These are phyloP conservation scores for Zygoascus hellenicus DNA, from an alignment of 1,139 yeast genomes.

Conservation along the genomic window DNA sequence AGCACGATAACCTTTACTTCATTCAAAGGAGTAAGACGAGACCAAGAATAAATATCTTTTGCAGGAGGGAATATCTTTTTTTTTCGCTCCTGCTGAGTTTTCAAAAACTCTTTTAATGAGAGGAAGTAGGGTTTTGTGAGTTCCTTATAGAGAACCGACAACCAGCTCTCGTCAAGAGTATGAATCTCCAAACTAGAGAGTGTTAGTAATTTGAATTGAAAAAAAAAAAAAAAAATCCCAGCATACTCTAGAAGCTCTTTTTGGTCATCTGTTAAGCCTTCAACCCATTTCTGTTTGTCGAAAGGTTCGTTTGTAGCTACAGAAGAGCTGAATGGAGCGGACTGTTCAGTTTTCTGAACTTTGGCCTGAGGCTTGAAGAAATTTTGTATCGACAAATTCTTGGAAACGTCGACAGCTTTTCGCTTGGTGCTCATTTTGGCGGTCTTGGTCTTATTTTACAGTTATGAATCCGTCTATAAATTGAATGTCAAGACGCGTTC, in stretches of 20 bases:
- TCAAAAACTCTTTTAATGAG: conserved; percentile 58
- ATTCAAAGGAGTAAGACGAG: conserved; percentile 73
- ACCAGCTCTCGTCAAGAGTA: conserved; percentile 74
- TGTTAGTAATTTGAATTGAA: conserved; percentile 7
- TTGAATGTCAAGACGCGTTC: too few relatives aligned
- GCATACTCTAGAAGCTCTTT: conserved; percentile 43
- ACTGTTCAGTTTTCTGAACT: conserved; percentile 8
- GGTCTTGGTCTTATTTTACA: not conserved
- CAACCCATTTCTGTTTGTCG: conserved; percentile 51
- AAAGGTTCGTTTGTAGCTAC: conserved; percentile 27
- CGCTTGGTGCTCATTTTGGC: conserved; percentile 12
- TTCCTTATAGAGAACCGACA: conserved; percentile 59
- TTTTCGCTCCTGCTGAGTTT: conserved; percentile 28
- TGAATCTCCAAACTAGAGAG: conserved; percentile 51
- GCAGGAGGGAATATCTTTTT: conserved; percentile 71
- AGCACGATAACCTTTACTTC: conserved; percentile 70
- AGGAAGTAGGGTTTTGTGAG: conserved; percentile 82
- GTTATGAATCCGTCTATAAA: too few relatives aligned
- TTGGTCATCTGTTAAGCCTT: conserved; percentile 48
- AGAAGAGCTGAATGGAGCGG: conserved; percentile 3
- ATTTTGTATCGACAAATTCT: conserved; percentile 16
- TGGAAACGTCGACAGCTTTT: conserved; percentile 15
- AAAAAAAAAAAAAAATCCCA: not conserved
- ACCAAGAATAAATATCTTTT: conserved; percentile 86
- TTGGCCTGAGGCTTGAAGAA: conserved; percentile 22